Base-by-base conservation (phyloP, 1,139 yeast genomes). In the Kurtzmaniella quercitrusa region DNA sequence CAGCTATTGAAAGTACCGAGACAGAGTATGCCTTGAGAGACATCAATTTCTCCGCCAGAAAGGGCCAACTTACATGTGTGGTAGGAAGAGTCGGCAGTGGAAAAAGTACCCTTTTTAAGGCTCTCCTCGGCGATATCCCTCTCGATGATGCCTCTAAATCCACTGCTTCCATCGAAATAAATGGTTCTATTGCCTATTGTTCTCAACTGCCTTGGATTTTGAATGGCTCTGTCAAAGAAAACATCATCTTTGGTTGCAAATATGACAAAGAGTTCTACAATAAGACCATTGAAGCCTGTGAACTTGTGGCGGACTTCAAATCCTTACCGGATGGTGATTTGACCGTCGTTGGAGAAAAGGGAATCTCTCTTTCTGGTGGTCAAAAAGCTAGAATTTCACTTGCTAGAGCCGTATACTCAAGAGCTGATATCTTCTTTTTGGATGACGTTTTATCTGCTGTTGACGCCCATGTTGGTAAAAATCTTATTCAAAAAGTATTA, bases 361-460 rank as follows among this genome's bases (percentile, higher is more conserved):
- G 68, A 19, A 62, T 63, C 15, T 56, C 66, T 2, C 52, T 63
- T 27, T 58, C 65, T 41, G 68, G 68, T 5, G 68, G 68, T n/a
- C 66, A 63, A 46, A 62, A 62, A 48, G 68, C 66, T 2, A 56
- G 68, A 42, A 48, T 59, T 27, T 50, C 63, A 2, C 54, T 63
- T 39, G 68, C 68, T 2, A 50, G 68, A 45, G 66, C 68, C 2
- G 65, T 63, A 1, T 63, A 63, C 43, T 47, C 65, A 1, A 54
- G 66, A 39, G 64, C 66, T 2, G 66, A 60, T 41, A 50, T 62
- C 18, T 59, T 57, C 44, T 49, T 63, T 15, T 47, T 63, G 21
- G 68, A 60, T 44, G 65, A 60, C 43, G 48, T 59, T 10, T 51
- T 60, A 36, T 54, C 59, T 41, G 65, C 65, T 27, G 65, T 60